Evolutionary conservation across 768 basidiomycete species (phyloP), one percentile per base, ranked within the genome.

Genomic region (Termitomyces sp.): DNA sequence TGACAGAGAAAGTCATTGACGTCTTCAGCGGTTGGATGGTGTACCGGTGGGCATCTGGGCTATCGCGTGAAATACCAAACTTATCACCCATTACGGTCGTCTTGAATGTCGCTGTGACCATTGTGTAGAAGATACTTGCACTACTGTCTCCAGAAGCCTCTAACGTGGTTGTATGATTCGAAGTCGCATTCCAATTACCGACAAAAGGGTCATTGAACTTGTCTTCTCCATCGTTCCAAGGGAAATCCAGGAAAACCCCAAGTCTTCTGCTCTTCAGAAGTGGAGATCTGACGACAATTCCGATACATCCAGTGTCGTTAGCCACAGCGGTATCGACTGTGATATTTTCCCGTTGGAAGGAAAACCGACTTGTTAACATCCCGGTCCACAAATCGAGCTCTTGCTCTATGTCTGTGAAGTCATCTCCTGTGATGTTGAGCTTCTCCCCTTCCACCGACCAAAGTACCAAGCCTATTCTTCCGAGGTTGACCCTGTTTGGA

Each of bases 131-230:
- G 44, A 83, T 74, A 53, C 70, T 64, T 2, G 79, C 77, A 2
- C 55, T 58, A 45, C 66, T 60, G 11, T 58, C 61, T 3, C 40
- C 53, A 11, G 38, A 61, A 54, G 51, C 60, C 14, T 58, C 48
- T 35, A 80, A 65, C 0, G 62, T 59, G 3, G 82, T 81, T 2
- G 76, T 78, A 57, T 83, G 82, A 45, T 74, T 77, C 14, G 69
- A 63, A 0, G 77, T 73, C 42, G 68, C 70, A 56, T 78, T 74
- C 68, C 68, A 82, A n/a, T 65, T 65, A 2, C 83, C 83, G 0
- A 84, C 83, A 59, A 81, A 82, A 1, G 82, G 82, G 4, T 77
- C 81, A 17, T 74, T 73, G 63, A 83, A 84, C 61, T 83, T 82
- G 17, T 64, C 55, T 17, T 62, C 67, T n/a, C 83, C 83, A 57